These are phyloP conservation scores for Candida xiaguanensis DNA, from an alignment of 805 yeast genomes.

Conservation along the genomic window DNA sequence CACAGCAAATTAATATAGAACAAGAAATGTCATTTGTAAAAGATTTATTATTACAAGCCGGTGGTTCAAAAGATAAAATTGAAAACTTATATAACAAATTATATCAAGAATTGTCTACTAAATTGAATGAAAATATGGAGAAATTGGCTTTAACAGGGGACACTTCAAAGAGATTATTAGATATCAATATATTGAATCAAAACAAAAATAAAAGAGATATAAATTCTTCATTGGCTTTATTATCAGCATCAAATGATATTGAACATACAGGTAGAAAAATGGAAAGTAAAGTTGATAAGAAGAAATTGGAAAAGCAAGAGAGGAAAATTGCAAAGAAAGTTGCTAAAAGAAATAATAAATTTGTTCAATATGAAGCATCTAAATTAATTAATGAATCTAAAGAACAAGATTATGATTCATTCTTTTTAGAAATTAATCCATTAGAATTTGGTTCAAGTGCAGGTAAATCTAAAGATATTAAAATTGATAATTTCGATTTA, in stretches of 20 bases:
- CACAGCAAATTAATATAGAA: constrained; percentile 64
- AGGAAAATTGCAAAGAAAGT: constrained; percentile 95
- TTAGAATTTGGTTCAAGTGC: constrained; percentile 75
- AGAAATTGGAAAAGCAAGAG: constrained; percentile 96
- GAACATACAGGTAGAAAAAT: constrained; percentile 89
- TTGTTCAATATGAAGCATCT: constrained; percentile 91
- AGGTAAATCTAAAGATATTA: constrained; percentile 97
- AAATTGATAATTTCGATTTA: constrained; percentile 86
- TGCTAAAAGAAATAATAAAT: constrained; percentile 81
- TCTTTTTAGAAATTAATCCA: constrained; percentile 93
- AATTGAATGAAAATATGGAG: constrained; percentile 63
- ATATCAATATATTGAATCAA: constrained; percentile 60
- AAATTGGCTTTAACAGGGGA: constrained; percentile 79
- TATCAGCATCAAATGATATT: constrained; percentile 78
- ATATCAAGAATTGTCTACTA: constrained; percentile 45
- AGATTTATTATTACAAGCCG: constrained; percentile 71
- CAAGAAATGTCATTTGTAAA: constrained; percentile 67
- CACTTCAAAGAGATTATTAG: constrained; percentile 80
- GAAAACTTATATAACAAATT: constrained; percentile 44
- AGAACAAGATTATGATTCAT: constrained; percentile 83
- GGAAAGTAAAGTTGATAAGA: constrained; percentile 93
- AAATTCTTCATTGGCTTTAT: constrained; percentile 68
- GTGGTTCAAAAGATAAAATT: constrained; percentile 64
- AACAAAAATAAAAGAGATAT: constrained; percentile 66
- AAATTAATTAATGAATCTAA: constrained; percentile 66